phyloP scores from a whole-genome alignment of 2,329 filamentous ascomycete species.

The Botrytis porri region DNA sequence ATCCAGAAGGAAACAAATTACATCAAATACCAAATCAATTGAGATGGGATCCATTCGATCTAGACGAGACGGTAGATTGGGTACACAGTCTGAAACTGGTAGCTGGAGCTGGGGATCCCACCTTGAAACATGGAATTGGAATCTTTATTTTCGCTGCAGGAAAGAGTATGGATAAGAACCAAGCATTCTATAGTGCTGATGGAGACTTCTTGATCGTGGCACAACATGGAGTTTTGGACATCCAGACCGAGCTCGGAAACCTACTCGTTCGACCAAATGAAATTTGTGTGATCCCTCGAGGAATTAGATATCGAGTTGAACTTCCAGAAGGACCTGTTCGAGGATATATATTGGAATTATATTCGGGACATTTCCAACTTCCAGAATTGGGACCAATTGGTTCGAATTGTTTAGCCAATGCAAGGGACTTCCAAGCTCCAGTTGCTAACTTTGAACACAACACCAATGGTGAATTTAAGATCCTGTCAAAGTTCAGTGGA shows the following conservation, averaged over 20 bases:
- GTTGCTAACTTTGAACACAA: conserved; percentile 66
- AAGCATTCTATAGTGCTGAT: conserved; percentile 82
- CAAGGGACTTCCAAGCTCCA: conserved; percentile 72
- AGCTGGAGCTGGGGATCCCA: conserved; percentile 75
- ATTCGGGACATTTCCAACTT: conserved; percentile 68
- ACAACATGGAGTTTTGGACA: conserved; percentile 70
- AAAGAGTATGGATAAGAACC: conserved; percentile 68
- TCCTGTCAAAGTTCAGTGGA: conserved; percentile 66
- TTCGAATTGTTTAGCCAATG: conserved; percentile 71
- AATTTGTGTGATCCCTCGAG: conserved; percentile 72
- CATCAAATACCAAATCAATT: conserved; percentile 79
- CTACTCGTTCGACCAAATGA: conserved; percentile 75
- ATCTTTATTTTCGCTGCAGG: conserved; percentile 80
- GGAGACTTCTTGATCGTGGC: conserved; percentile 75
- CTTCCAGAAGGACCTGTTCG: conserved; percentile 59
- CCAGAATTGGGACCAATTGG: conserved; percentile 73
- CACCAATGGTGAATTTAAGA: conserved; percentile 42
- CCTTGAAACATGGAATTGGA: conserved; percentile 73
- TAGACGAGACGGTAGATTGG: conserved; percentile 67
- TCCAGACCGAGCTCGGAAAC: conserved; percentile 73
- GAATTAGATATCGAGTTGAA: conserved; percentile 70
- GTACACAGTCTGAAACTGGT: conserved; percentile 63
- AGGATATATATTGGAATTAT: conserved; percentile 74
- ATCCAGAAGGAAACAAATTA: conserved; percentile 42
- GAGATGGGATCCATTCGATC: conserved; percentile 70